phyloP scores from a whole-genome alignment of 148 eudicot species.

The Cornus kousa region DNA sequence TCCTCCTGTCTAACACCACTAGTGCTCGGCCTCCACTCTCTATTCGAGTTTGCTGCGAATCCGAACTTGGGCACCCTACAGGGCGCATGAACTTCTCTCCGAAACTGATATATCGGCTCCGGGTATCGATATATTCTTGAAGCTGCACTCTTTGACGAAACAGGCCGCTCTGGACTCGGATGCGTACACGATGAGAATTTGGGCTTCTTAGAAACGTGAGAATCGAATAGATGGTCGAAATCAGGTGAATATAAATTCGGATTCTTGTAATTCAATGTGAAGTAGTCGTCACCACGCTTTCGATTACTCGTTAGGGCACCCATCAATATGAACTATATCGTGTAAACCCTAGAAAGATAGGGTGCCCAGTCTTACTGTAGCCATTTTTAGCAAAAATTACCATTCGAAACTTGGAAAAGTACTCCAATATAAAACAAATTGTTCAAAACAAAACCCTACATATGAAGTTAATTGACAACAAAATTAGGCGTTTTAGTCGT shows the following conservation, averaged over 20 bases:
- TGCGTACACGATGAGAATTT: constrained; percentile 23
- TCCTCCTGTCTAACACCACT: constrained; percentile 15
- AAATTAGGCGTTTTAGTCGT: neutral
- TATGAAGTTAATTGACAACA: neutral
- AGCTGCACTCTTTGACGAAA: constrained; percentile 23
- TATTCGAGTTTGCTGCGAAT: constrained; percentile 21
- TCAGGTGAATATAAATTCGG: constrained; percentile 22
- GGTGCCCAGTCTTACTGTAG: neutral
- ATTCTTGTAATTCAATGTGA: constrained; percentile 17
- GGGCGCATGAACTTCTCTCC: constrained; percentile 74
- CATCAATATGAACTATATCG: constrained; percentile 29
- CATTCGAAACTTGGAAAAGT: neutral
- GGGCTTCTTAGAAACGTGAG: constrained; percentile 52
- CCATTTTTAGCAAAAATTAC: neutral
- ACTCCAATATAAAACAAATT: no score
- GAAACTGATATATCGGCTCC: constrained; percentile 25
- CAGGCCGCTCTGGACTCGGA: constrained; percentile 9
- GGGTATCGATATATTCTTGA: constrained; percentile 53
- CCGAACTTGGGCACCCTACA: constrained; percentile 28
- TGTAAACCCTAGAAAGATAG: neutral
- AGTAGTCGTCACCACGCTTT: constrained; percentile 52
- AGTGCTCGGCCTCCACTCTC: constrained; percentile 7
- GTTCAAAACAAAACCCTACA: neutral
- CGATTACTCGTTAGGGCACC: constrained; percentile 56
- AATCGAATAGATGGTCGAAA: constrained; percentile 27